These are phyloP conservation scores for Hygrophila difformis DNA, from an alignment of 257 asterid species.

Conservation along the genomic window DNA sequence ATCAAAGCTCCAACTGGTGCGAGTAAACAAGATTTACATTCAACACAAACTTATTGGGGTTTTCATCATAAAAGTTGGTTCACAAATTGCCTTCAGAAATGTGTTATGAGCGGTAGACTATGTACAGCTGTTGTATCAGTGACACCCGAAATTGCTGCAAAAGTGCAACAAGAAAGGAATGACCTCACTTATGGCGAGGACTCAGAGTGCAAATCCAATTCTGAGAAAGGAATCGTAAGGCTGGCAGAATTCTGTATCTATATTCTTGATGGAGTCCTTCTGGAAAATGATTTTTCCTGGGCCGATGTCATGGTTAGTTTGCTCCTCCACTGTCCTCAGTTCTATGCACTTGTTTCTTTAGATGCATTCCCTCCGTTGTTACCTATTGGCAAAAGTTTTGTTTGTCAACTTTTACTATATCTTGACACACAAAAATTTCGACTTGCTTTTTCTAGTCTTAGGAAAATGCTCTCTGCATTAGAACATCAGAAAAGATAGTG, in stretches of 20 bases:
- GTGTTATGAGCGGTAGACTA: conserved; percentile 44
- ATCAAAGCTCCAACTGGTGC: conserved; percentile 24
- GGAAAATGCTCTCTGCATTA: no score
- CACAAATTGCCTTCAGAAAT: conserved; percentile 48
- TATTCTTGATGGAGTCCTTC: conserved; percentile 49
- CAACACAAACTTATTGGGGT: conserved; percentile 39
- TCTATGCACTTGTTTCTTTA: background rate
- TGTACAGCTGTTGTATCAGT: conserved; percentile 58
- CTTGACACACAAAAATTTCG: no score
- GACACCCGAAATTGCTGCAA: conserved; percentile 37
- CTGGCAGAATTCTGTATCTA: conserved; percentile 63
- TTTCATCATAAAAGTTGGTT: conserved; percentile 71
- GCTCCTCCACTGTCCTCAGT: background rate
- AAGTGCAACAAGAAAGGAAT: conserved; percentile 28
- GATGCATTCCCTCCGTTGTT: background rate
- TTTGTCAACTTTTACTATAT: background rate
- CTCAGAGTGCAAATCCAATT: conserved; percentile 18
- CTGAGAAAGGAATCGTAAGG: conserved; percentile 31
- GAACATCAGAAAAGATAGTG: no score
- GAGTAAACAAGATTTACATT: conserved; percentile 23
- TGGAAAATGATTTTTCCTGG: conserved; percentile 57
- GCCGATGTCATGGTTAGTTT: conserved; percentile 64
- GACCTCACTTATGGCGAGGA: conserved; percentile 9
- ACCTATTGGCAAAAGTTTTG: background rate
- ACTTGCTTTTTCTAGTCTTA: no score